Conservation (phyloP, 352 stramenopile species). For the Phytopythium kandeliae region DNA sequence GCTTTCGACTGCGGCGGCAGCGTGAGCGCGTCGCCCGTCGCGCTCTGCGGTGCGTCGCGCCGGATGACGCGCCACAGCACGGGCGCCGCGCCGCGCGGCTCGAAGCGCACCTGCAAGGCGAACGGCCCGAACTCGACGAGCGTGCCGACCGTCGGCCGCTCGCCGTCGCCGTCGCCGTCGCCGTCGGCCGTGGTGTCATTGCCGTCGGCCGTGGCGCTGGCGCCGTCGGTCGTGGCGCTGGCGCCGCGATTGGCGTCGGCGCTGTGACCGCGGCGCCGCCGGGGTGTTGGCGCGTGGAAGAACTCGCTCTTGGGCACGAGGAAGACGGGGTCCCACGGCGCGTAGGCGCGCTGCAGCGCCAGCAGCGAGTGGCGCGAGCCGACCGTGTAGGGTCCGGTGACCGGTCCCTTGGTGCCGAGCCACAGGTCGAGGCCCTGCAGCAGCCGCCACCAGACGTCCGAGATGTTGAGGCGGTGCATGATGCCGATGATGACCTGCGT, state of each 20-base stretch:
- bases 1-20: neutral
- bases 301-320: slow-evolving; percentile 7
- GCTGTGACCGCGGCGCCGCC: too few species aligned
- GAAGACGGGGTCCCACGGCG: slow-evolving; percentile 24
- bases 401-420: too few species aligned
- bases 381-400: too few species aligned
- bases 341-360: slow-evolving; percentile 41
- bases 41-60: slow-evolving; percentile 12
- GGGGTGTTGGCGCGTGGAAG: neutral
- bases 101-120: slow-evolving; percentile 39
- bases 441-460: slow-evolving; percentile 49
- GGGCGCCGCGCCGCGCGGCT: slow-evolving; percentile 21
- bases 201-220: too few species aligned
- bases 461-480: slow-evolving; percentile 30
- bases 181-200: too few species aligned
- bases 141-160: slow-evolving; percentile 8
- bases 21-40: slow-evolving; percentile 10
- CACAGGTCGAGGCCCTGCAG: slow-evolving; percentile 31
- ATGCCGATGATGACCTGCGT: slow-evolving; percentile 30
- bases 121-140: slow-evolving; percentile 30
- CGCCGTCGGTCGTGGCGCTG: too few species aligned
- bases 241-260: too few species aligned
- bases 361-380: slow-evolving; percentile 28
- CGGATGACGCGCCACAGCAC: slow-evolving; percentile 46
- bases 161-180: too few species aligned